Percentiles rank a stretch among this genome's conserved stretches.
These are phyloP conservation scores for Fusarium fujikuroi DNA, from an alignment of 2,329 filamentous ascomycete species.

Conservation along the genomic window DNA sequence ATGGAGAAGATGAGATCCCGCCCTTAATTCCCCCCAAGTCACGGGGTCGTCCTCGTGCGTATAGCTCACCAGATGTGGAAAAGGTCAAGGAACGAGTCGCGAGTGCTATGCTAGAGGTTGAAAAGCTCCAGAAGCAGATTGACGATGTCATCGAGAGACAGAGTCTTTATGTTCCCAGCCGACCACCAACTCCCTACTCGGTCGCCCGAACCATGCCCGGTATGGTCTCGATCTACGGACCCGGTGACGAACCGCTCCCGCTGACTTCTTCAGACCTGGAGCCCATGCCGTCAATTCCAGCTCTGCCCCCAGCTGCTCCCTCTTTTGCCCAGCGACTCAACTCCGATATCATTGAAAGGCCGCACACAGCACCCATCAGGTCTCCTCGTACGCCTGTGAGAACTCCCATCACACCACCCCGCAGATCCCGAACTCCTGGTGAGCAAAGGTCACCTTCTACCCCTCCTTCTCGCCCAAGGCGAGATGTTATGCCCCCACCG, in stretches of 20 bases:
- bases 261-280: slow-evolving; percentile 54
- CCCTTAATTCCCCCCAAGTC: slow-evolving; percentile 58
- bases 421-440: slow-evolving; percentile 47
- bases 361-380: slow-evolving; percentile 50
- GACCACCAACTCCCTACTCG: slow-evolving; percentile 63
- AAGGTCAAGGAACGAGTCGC: slow-evolving; percentile 66
- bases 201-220: slow-evolving; percentile 47
- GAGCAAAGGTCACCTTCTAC: slow-evolving; percentile 45
- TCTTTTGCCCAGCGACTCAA: slow-evolving; percentile 68
- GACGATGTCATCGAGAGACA: slow-evolving; percentile 69
- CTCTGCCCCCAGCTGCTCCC: slow-evolving; percentile 65
- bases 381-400: slow-evolving; percentile 48
- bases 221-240: slow-evolving; percentile 40
- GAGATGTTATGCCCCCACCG: slow-evolving; percentile 56
- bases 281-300: slow-evolving; percentile 66
- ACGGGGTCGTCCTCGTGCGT: slow-evolving; percentile 52
- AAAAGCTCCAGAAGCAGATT: slow-evolving; percentile 67
- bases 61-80: slow-evolving; percentile 61
- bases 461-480: slow-evolving; percentile 38
- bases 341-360: slow-evolving; percentile 54
- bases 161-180: slow-evolving; percentile 65
- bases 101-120: slow-evolving; percentile 67
- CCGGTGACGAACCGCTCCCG: slow-evolving; percentile 12
- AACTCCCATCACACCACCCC: slow-evolving; percentile 45
- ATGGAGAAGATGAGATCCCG: slow-evolving; percentile 44